A percentile compares a stretch with the other conserved stretches of the same genome.
These are phyloP conservation scores for Macrocystidia cucumis DNA, from an alignment of 1,284 basidiomycete genomes.

Conservation along the genomic window DNA sequence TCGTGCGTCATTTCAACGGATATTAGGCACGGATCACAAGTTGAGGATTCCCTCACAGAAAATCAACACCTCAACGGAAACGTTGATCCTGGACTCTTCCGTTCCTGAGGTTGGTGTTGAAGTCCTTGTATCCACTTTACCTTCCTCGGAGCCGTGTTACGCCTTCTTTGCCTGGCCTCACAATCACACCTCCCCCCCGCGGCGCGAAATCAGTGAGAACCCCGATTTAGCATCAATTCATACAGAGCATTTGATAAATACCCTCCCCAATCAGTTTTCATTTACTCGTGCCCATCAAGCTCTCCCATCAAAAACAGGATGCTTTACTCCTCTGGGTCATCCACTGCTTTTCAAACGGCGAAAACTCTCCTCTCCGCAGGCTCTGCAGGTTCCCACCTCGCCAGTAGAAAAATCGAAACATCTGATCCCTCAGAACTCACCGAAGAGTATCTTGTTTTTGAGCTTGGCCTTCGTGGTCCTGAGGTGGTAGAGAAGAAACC, in stretches of 20 bases:
- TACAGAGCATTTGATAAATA: too few relatives aligned
- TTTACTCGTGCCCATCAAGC: conserved; percentile 79
- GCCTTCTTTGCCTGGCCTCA: conserved; percentile 72
- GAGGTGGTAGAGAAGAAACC: conserved; percentile 26
- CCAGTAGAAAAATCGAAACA: conserved; percentile 70
- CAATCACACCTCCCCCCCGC: conserved; percentile 26
- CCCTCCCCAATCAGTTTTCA: conserved; percentile 78
- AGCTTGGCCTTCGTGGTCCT: conserved; percentile 31
- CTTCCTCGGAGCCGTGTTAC: conserved; percentile 53
- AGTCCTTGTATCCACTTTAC: conserved; percentile 39
- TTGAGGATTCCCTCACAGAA: conserved; percentile 44
- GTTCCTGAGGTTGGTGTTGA: conserved; percentile 29
- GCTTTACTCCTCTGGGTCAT: conserved; percentile 74
- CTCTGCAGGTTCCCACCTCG: conserved; percentile 32
- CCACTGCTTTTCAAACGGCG: conserved; percentile 47
- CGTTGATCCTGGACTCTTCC: conserved; percentile 36
- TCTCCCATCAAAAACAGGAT: conserved; percentile 82
- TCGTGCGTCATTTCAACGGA: conserved; percentile 50
- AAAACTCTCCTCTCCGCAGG: conserved; percentile 37
- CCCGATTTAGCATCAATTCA: too few relatives aligned
- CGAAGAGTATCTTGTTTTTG: conserved; percentile 49
- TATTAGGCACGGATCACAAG: too few relatives aligned
- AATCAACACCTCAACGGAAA: conserved; percentile 55
- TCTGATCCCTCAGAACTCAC: conserved; percentile 72
- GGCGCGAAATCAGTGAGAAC: conserved; percentile 58